Evolutionary conservation across 1,284 basidiomycete species (phyloP).

Genomic region (Puccinia hordei): DNA sequence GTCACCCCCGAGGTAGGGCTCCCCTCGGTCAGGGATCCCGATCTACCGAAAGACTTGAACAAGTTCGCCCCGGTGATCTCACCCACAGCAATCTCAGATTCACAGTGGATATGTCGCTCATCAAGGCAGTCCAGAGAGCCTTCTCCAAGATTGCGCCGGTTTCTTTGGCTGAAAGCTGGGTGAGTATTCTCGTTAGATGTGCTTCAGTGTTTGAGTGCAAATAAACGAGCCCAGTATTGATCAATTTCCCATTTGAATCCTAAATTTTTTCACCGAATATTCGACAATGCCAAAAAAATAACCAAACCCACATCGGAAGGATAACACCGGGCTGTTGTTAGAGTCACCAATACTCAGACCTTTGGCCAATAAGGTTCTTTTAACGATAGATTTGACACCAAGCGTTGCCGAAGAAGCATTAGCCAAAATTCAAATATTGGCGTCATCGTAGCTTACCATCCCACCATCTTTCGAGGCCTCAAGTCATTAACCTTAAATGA

Average conservation of each 20-base stretch:
- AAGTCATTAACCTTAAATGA: conserved; percentile 25
- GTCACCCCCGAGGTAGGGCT: no score
- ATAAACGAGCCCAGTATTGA: background rate
- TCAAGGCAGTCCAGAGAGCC: conserved; percentile 37
- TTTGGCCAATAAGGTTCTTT: conserved; percentile 27
- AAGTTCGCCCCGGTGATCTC: no score
- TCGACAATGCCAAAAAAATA: background rate
- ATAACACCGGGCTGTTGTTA: conserved; percentile 40
- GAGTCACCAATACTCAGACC: conserved; percentile 34
- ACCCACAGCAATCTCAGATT: no score
- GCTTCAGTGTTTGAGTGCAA: background rate
- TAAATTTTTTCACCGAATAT: background rate
- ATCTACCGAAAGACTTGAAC: no score
- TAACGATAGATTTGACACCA: conserved; percentile 44
- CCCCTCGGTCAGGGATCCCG: no score
- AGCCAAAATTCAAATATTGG: conserved; percentile 20
- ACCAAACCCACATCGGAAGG: background rate
- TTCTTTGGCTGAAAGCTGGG: conserved; percentile 47
- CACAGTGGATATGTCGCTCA: conserved; percentile 34
- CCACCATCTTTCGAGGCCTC: conserved; percentile 30
- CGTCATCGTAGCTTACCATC: conserved; percentile 45
- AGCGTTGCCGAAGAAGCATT: conserved; percentile 39
- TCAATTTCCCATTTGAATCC: background rate
- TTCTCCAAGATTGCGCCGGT: conserved; percentile 41
- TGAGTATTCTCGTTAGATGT: background rate